Evolutionary conservation across 805 yeast species (phyloP).

Genomic region (Myxozyma kluyveri): DNA sequence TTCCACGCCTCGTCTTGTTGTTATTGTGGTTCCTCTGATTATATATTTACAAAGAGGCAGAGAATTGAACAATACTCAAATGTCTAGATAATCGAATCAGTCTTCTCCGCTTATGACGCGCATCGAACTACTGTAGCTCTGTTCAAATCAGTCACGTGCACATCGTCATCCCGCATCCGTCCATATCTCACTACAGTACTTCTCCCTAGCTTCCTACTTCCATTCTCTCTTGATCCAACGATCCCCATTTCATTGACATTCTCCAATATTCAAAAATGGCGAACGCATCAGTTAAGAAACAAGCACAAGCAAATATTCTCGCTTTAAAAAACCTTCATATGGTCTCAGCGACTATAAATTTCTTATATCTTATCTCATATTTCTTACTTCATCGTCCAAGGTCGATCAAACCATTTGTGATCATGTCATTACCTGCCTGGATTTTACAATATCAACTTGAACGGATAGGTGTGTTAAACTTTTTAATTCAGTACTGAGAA

Average conservation of each 20-base stretch:
- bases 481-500: neutral
- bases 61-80: too few relatives aligned
- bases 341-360: constrained; percentile 43
- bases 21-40: too few relatives aligned
- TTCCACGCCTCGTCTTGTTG: too few relatives aligned
- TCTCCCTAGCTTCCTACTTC: neutral
- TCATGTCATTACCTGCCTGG: constrained; percentile 45
- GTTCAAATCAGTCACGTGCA: too few relatives aligned
- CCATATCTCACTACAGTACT: neutral
- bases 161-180: too few relatives aligned
- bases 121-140: too few relatives aligned
- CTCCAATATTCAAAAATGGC: constrained; percentile 45
- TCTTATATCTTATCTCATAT: constrained; percentile 42
- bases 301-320: constrained; percentile 39
- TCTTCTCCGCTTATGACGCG: too few relatives aligned
- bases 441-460: constrained; percentile 55
- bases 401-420: constrained; percentile 45
- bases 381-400: constrained; percentile 47
- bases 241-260: neutral
- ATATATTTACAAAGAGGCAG: too few relatives aligned
- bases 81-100: too few relatives aligned
- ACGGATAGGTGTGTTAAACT: constrained; percentile 40
- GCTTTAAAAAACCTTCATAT: constrained; percentile 39
- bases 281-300: constrained; percentile 45
- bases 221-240: neutral